phyloP scores from a whole-genome alignment of 495 filamentous ascomycete species.

The Talaromyces wortmannii region DNA sequence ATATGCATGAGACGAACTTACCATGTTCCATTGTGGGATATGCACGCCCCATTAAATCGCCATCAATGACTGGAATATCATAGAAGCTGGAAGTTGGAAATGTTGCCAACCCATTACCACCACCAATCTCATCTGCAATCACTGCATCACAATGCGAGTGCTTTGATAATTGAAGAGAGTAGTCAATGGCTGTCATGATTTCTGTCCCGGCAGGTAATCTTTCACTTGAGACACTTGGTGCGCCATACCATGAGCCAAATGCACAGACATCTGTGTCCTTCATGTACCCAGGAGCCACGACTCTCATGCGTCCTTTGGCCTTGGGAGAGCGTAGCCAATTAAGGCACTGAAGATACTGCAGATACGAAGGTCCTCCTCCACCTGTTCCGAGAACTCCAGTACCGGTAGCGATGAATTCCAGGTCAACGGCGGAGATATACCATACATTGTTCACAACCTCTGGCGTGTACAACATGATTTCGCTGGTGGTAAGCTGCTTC shows the following conservation, averaged over 20 bases:
- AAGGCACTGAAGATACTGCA: conserved; percentile 15
- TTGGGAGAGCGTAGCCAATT: conserved; percentile 8
- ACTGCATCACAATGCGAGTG: conserved; percentile 20
- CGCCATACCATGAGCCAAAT: conserved; percentile 17
- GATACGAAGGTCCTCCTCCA: conserved; percentile 15
- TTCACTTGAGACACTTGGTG: conserved; percentile 17
- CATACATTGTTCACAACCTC: conserved; percentile 33
- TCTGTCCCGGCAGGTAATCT: conserved; percentile 20
- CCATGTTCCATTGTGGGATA: conserved; percentile 22
- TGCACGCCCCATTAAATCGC: conserved; percentile 30
- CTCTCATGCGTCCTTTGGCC: conserved; percentile 12
- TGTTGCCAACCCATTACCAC: conserved; percentile 29
- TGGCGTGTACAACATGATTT: conserved; percentile 44
- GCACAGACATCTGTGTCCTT: conserved; percentile 14
- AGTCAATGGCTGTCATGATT: conserved; percentile 17
- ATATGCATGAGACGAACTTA: conserved; percentile 1
- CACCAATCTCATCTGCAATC: conserved; percentile 27
- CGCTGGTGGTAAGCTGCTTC: conserved; percentile 13
- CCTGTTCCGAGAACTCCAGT: conserved; percentile 16
- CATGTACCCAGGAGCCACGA: conserved; percentile 8
- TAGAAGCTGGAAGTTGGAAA: conserved; percentile 18
- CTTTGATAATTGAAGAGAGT: conserved; percentile 17
- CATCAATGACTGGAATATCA: conserved; percentile 28
- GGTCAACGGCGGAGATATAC: conserved; percentile 15
- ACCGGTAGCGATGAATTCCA: conserved; percentile 19